A percentile compares a stretch with the other conserved stretches of the same genome.
Evolutionary conservation across 2,329 filamentous ascomycete genomes (phyloP).

Genomic region (Huntiella abstrusa): DNA sequence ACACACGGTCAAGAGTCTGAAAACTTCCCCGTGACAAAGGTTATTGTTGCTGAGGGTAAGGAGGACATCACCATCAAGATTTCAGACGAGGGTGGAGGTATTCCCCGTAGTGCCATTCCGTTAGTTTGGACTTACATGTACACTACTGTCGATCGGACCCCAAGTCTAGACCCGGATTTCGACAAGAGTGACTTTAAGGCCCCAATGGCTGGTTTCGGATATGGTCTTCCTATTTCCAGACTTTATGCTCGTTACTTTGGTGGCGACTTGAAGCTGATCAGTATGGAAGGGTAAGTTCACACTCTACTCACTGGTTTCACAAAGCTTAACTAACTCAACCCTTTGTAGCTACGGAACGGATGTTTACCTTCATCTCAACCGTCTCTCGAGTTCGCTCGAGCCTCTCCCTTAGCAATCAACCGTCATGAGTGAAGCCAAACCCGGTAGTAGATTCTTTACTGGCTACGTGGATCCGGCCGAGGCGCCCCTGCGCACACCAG

Average conservation of each 20-base stretch:
- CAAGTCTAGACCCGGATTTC: conserved; percentile 88
- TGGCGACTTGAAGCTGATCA: conserved; percentile 90
- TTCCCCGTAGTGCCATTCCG: conserved; percentile 79
- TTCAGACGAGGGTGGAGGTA: conserved; percentile 88
- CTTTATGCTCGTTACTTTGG: conserved; percentile 95
- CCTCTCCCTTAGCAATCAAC: conserved; percentile 88
- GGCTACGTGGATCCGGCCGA: conserved; percentile 20
- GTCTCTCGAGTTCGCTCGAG: conserved; percentile 85
- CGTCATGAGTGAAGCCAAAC: conserved; percentile 52
- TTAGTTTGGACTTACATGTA: conserved; percentile 99
- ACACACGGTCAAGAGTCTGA: conserved; percentile 88
- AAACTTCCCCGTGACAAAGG: conserved; percentile 88
- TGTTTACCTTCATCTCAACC: conserved; percentile 93
- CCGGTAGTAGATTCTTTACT: conserved; percentile 9
- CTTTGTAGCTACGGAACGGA: conserved; percentile 74
- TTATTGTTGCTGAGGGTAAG: conserved; percentile 92
- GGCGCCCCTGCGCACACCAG: conserved; percentile 16
- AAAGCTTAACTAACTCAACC: conserved; percentile 3
- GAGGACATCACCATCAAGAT: conserved; percentile 99
- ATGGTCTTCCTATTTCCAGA: conserved; percentile 82
- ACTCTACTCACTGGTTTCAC: neutral
- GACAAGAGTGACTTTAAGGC: conserved; percentile 99
- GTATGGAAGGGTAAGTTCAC: conserved; percentile 80
- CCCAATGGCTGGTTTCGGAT: conserved; percentile 98
- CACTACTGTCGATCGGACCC: conserved; percentile 91